A percentile compares a stretch with the other conserved stretches of the same genome.
phyloP scores from a whole-genome alignment of 331 rosid species.

The Pyracantha coccinea region DNA sequence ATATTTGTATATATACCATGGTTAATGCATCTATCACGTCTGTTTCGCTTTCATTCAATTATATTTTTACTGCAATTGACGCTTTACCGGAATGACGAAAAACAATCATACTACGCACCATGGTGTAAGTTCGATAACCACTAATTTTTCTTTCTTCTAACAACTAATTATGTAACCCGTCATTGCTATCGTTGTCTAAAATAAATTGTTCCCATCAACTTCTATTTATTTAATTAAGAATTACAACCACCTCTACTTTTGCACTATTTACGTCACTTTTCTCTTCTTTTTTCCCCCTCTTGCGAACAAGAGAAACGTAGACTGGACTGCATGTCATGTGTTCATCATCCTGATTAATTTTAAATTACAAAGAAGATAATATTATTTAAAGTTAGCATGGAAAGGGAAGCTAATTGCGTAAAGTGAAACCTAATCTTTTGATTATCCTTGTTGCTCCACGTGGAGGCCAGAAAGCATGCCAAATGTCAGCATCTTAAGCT shows the following conservation, averaged over 20 bases:
- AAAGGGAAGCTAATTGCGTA: background rate
- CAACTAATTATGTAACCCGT: no score
- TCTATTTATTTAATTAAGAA: no score
- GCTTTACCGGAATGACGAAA: fast-evolving
- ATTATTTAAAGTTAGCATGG: background rate
- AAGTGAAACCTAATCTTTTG: background rate
- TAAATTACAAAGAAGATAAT: background rate
- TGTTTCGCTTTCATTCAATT: no score
- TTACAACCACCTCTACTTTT: background rate
- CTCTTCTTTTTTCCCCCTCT: no score
- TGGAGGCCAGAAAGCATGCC: slow-evolving; percentile 10
- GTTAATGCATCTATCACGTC: background rate
- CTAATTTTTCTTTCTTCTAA: no score
- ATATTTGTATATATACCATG: no score
- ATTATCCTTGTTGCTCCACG: slow-evolving; percentile 13
- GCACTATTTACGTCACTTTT: background rate
- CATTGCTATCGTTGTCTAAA: no score
- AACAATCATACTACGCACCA: no score
- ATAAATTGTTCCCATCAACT: no score
- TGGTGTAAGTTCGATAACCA: no score
- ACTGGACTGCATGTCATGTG: background rate
- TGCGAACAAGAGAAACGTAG: background rate
- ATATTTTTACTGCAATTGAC: no score
- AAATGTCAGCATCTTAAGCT: background rate
- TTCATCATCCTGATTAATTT: background rate